phyloP scores from a whole-genome alignment of 805 yeast genomes.

The Clavispora carvajalis region DNA sequence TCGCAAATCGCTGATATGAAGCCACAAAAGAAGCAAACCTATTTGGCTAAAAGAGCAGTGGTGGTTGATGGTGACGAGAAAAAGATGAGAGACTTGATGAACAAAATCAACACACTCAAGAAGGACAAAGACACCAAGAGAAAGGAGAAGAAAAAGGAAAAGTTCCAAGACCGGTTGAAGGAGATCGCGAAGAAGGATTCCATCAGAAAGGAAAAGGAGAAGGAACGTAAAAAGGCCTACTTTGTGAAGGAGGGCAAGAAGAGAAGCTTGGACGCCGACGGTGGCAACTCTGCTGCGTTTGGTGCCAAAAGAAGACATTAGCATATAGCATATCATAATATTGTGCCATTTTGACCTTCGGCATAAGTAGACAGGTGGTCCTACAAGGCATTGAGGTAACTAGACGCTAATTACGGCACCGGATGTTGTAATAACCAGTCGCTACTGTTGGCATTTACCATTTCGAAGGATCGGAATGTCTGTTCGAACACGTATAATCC shows the following conservation, averaged over 20 bases:
- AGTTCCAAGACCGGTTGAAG: constrained; percentile 70
- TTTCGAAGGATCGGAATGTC: too few species aligned
- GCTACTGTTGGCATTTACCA: too few species aligned
- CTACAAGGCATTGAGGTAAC: too few species aligned
- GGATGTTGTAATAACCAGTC: too few species aligned
- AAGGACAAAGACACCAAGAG: constrained; percentile 81
- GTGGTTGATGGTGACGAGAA: constrained; percentile 89
- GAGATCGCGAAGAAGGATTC: constrained; percentile 72
- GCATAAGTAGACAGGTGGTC: background rate
- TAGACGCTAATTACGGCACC: too few species aligned
- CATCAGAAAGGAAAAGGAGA: constrained; percentile 65
- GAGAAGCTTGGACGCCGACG: constrained; percentile 38
- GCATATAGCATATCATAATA: constrained; percentile 1
- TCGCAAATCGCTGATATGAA: constrained; percentile 87
- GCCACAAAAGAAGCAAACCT: constrained; percentile 79
- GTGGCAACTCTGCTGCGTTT: constrained; percentile 26
- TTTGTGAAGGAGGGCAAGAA: constrained; percentile 69
- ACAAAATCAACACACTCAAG: constrained; percentile 77
- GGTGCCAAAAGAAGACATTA: constrained; percentile 27
- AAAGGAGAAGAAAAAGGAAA: constrained; percentile 64
- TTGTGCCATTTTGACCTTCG: background rate
- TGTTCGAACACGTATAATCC: too few species aligned
- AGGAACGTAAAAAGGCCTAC: constrained; percentile 80
- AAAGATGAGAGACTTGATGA: constrained; percentile 85
- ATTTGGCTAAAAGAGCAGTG: constrained; percentile 86